Evolutionary conservation across 73 alveolate species (phyloP).

Genomic region (Paramecium octaurelia): DNA sequence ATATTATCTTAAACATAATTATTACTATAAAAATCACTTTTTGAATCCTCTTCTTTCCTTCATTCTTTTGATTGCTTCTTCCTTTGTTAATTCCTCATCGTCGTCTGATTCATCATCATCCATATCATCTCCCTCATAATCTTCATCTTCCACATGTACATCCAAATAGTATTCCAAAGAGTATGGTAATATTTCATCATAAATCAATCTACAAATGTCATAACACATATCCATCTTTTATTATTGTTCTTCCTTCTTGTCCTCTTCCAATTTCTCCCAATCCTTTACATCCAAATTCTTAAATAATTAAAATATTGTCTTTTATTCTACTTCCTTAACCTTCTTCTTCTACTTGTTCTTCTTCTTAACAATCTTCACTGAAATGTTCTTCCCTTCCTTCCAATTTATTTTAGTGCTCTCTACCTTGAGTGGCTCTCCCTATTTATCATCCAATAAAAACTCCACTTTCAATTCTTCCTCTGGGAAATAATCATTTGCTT

Average conservation of each 20-base stretch:
- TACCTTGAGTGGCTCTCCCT: background rate
- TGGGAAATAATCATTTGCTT: background rate
- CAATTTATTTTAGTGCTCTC: constrained; percentile 1
- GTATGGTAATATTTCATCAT: constrained; percentile 38
- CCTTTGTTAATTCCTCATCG: constrained; percentile 43
- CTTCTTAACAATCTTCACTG: constrained; percentile 34
- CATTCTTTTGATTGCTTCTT: constrained; percentile 42
- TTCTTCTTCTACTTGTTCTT: background rate
- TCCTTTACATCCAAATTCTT: background rate
- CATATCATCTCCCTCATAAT: background rate
- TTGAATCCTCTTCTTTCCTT: constrained; percentile 36
- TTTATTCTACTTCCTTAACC: constrained; percentile 8
- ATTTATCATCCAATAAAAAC: background rate
- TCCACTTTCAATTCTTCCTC: background rate
- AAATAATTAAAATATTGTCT: background rate
- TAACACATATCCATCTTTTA: constrained; percentile 7
- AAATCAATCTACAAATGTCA: constrained; percentile 31
- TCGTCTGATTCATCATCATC: background rate
- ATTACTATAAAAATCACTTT: constrained; percentile 32
- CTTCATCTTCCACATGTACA: constrained; percentile 52
- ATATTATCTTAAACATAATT: background rate
- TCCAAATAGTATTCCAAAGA: constrained; percentile 33
- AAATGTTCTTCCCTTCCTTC: constrained; percentile 11
- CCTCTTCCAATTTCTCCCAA: background rate
- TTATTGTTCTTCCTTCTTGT: background rate